These are phyloP conservation scores for Phytophthora hibernalis DNA, from an alignment of 352 stramenopile species.

Conservation along the genomic window DNA sequence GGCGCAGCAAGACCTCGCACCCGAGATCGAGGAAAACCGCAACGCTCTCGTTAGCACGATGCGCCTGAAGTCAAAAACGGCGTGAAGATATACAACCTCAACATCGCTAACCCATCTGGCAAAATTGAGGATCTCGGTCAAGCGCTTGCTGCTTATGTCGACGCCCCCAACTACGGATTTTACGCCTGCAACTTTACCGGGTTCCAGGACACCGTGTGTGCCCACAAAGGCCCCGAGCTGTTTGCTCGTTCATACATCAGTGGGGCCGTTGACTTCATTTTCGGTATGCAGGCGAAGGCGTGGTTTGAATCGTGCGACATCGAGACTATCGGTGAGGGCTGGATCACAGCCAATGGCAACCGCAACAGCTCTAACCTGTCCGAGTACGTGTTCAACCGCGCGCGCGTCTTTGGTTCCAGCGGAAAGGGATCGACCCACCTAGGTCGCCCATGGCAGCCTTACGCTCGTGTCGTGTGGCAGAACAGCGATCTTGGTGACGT, in stretches of 20 bases:
- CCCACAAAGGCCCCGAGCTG: conserved; percentile 16
- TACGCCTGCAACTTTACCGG: no score
- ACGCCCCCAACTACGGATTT: background rate
- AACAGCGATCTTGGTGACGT: conserved; percentile 17
- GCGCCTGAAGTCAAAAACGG: conserved; percentile 16
- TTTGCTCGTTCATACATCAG: background rate
- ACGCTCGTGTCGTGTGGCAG: conserved; percentile 19
- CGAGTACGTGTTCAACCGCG: conserved; percentile 21
- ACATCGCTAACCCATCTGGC: conserved; percentile 13
- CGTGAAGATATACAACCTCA: conserved; percentile 30
- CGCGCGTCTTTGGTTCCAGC: conserved; percentile 6
- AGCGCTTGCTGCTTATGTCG: conserved; percentile 9
- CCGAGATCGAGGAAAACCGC: background rate
- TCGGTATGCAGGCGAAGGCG: conserved; percentile 1
- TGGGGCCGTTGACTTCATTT: conserved; percentile 16
- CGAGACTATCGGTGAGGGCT: conserved; percentile 7
- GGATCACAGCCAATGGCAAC: conserved; percentile 15
- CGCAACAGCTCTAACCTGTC: conserved; percentile 15
- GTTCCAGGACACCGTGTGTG: conserved; percentile 21
- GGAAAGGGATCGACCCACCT: conserved; percentile 11
- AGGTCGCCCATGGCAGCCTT: conserved; percentile 13
- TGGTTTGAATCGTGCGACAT: conserved; percentile 16
- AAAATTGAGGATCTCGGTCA: conserved; percentile 19
- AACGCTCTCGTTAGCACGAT: conserved; percentile 24
- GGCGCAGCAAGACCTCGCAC: conserved; percentile 13